A percentile compares a stretch with the other conserved stretches of the same genome.
These are phyloP conservation scores for Cladophialophora bantiana DNA, from an alignment of 2,329 filamentous ascomycete genomes.

Conservation along the genomic window DNA sequence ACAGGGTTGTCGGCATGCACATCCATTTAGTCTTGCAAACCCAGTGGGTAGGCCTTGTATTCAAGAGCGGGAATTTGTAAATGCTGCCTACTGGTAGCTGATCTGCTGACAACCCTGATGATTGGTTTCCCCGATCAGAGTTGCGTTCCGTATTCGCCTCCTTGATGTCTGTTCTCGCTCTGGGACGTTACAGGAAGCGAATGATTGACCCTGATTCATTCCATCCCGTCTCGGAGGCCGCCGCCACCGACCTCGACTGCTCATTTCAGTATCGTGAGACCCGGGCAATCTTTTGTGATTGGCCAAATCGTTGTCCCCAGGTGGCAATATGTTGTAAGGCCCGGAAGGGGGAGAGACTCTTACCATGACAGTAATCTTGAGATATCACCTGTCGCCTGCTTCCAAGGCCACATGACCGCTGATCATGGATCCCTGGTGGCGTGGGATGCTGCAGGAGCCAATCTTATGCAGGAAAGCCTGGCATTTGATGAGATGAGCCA, in stretches of 20 bases:
- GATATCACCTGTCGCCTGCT: background rate
- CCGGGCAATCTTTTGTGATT: background rate
- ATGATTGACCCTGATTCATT: background rate
- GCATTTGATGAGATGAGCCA: background rate
- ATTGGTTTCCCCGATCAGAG: background rate
- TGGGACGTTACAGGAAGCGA: background rate
- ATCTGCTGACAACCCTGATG: background rate
- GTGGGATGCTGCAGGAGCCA: constrained; percentile 7
- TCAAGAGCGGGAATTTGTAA: background rate
- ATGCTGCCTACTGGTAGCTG: constrained; percentile 4
- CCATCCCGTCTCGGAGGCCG: constrained; percentile 11
- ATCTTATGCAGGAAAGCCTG: constrained; percentile 17
- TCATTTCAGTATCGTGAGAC: background rate
- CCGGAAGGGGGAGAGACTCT: background rate
- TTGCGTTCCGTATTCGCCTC: constrained; percentile 7
- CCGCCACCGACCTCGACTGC: background rate
- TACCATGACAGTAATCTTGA: background rate
- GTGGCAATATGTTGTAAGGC: background rate
- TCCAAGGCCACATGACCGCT: constrained; percentile 1
- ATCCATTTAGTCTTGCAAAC: constrained; percentile 6
- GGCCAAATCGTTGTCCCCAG: constrained; percentile 3
- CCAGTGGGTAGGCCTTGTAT: background rate
- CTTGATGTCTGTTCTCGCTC: background rate
- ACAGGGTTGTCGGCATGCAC: background rate
- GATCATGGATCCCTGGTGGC: background rate